Base-by-base conservation (phyloP, 1,284 basidiomycete genomes). In the Tilletia caries region DNA sequence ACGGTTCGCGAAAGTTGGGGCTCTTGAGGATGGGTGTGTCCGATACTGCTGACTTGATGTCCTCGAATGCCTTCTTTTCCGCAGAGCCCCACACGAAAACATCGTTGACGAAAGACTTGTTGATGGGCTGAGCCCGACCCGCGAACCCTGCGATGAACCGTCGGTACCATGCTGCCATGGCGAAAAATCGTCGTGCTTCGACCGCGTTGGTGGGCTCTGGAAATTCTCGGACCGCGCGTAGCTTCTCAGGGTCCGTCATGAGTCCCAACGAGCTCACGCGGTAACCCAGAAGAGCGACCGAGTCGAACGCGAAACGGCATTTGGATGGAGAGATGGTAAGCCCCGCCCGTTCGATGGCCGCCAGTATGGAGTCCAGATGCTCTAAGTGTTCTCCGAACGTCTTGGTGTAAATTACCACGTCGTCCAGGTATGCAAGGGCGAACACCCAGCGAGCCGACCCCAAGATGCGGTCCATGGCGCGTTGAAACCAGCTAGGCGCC, bases 401-500 rank as follows among this genome's bases (percentile, higher is more conserved):
- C 20, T 5, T 18, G 5, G 46, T 13, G 54, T n/a, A 50, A 5
- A 85, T 71, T 0, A 86, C 81, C 25, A 86, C 85, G 68, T 86
- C 83, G 71, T 82, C 75, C 13, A 86, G 87, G 13, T 89, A 89
- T 81, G 86, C 85, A 0, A 86, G 86, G 46, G 81, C 72, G 69
- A 86, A 85, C 0, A 85, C 67, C 85, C 85, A 86, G 0, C 86
- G 74, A 71, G 75, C 86, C 0, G 83, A 83, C 0, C 84, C 77
- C 0, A 86, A 75, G 0, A 86, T 74, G 0, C 72, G 71, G 65
- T 86, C 83, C 84, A 86, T 86, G 0, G 85, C 71, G 2, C 84
- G 66, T 69, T 86, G 86, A 69, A 86, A 86, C 0, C 85, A 78
- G 5, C 80, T 70, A 0, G 85, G 86, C 0, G 85, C 84, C 70